These are phyloP conservation scores for Nelumbo lutea DNA, from an alignment of 164 flowering plant genomes.

Conservation along the genomic window DNA sequence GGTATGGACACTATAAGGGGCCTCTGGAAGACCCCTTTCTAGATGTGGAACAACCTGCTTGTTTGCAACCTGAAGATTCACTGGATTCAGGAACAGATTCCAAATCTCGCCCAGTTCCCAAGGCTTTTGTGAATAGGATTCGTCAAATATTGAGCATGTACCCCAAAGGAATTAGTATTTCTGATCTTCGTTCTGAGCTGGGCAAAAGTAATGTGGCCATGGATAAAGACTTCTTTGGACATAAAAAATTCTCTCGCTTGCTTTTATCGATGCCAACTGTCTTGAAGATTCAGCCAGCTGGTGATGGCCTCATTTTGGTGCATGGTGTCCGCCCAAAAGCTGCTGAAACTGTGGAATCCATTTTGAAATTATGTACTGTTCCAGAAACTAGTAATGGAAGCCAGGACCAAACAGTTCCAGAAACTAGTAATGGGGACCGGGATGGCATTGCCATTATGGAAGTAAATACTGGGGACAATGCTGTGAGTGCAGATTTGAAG, in stretches of 20 bases:
- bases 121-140: slow-evolving; percentile 38
- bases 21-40: slow-evolving; percentile 58
- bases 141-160: slow-evolving; percentile 36
- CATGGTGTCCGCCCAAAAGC: slow-evolving; percentile 21
- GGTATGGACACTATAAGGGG: slow-evolving; percentile 70
- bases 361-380: slow-evolving; percentile 12
- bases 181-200: slow-evolving; percentile 50
- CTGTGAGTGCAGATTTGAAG: slow-evolving; percentile 10
- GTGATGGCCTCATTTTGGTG: slow-evolving; percentile 41
- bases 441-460: slow-evolving; percentile 1
- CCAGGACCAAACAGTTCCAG: slow-evolving; percentile 7
- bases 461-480: slow-evolving; percentile 11
- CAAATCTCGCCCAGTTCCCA: slow-evolving; percentile 48
- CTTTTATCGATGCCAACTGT: slow-evolving; percentile 55
- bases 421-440: slow-evolving; percentile 5
- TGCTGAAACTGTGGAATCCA: slow-evolving; percentile 22
- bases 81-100: slow-evolving; percentile 28
- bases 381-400: slow-evolving; percentile 9
- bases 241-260: slow-evolving; percentile 63
- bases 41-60: slow-evolving; percentile 22
- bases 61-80: slow-evolving; percentile 20
- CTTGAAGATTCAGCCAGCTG: slow-evolving; percentile 29
- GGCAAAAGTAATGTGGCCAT: slow-evolving; percentile 25
- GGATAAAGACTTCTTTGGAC: slow-evolving; percentile 62
- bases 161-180: slow-evolving; percentile 56